Base-by-base conservation (phyloP, 331 rosid genomes). In the Pyrus hybrid region DNA sequence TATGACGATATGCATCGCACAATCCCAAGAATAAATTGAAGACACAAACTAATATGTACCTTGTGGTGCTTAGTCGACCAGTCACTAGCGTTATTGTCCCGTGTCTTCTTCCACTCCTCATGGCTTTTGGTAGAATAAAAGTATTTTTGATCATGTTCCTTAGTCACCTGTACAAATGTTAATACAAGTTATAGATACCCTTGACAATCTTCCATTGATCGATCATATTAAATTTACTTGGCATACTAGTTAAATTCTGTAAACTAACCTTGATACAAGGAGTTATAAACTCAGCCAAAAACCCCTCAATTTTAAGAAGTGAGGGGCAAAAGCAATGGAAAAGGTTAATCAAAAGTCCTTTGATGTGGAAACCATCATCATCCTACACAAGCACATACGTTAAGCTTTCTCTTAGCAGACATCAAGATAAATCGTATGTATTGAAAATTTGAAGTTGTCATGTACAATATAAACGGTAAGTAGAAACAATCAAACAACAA, bases 281-380 rank as follows among this genome's bases (percentile, higher is more conserved):
- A 71, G 98, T 93, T 51, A 92, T 91, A 67, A 93, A 93, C 79
- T 91, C 98, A 61, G 91, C 86, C 86, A 93, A 68, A 77, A 93
- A 93, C 28, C 91, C 70, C 30, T 97, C 94, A 77, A 93, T 87
- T 82, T 83, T 91, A 1, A 93, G 80, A 68, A 93, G 79, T 7
- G 98, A 88, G 9, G 98, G 98, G 97, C 98, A 93, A 80, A 91
- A 91, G 0, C 97, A 89, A 77, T 91, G 97, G 78, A 93, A 79
- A 85, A 93, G 90, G 76, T 93, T 93, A 58, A 93, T 90, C 82
- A 93, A 61, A 21, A 93, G 86, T 58, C 97, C 98, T 82, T 93
- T 91, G 80, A 93, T 91, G 80, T 88, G 98, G n/a, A 97, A 93
- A 49, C 97, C 98, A 79, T 93, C 98, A 49, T 93, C 85, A 86